Conservation (phyloP, 345 rosid species). For the Carallia pectinifolia region DNA sequence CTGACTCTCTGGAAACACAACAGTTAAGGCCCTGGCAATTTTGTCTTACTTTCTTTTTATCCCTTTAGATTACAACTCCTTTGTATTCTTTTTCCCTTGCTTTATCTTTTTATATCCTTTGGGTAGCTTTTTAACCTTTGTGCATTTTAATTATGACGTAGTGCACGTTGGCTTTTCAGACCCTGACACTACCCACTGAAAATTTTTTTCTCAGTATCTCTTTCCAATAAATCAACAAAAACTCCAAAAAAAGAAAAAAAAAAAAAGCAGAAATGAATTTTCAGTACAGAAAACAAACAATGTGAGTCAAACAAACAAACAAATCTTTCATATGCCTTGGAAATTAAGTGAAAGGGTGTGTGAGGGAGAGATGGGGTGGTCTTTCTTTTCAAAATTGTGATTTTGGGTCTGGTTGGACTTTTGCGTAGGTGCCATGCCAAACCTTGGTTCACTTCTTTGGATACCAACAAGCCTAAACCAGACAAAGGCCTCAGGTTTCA, state of each 20-base stretch:
- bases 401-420: constrained; percentile 7
- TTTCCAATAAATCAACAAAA: background rate
- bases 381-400: constrained; percentile 11
- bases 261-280: constrained; percentile 15
- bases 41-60: constrained; percentile 34
- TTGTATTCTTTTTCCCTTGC: background rate
- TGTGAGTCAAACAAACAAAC: constrained; percentile 20
- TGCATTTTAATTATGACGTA: constrained; percentile 22
- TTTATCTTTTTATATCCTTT: constrained; percentile 6
- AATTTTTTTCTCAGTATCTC: constrained; percentile 12
- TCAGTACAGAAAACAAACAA: constrained; percentile 17
- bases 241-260: background rate
- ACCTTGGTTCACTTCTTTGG: constrained; percentile 13
- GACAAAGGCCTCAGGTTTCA: constrained; percentile 42
- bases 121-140: constrained; percentile 10
- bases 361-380: background rate
- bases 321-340: constrained; percentile 23
- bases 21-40: constrained; percentile 9
- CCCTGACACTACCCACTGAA: constrained; percentile 37
- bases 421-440: background rate
- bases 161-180: constrained; percentile 52
- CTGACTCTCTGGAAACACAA: constrained; percentile 32
- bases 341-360: constrained; percentile 14
- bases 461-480: constrained; percentile 34
- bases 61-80: background rate